Evolutionary conservation across 2,329 filamentous ascomycete species (phyloP), one percentile per base, ranked within the genome.

Genomic region (Neofusicoccum parvum): DNA sequence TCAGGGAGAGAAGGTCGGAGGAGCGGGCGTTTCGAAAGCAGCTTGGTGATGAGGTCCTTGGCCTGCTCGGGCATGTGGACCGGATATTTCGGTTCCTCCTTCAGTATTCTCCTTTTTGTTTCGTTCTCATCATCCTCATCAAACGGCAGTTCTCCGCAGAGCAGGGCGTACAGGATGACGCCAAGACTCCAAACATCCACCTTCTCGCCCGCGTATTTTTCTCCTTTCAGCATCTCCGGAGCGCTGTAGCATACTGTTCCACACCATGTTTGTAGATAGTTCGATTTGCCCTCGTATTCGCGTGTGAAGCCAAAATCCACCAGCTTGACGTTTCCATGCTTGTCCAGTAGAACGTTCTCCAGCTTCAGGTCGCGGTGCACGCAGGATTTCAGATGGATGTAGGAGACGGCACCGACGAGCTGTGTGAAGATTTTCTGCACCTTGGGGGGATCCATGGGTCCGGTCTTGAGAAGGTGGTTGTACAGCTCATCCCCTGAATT

Each of bases 271-370:
- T 98, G 94, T 64, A 99, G 81, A 74, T 98, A 94, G 76, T 94
- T 98, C 36, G 92, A 87, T 72, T 96, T 93, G 67, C 94, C 94
- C 78, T 97, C 93, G 77, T 99, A 99, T 80, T 99, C 95, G 70
- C 95, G 86, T 11, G 95, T 99, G 75, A 99, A 99, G 17, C 95
- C 95, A 81, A 99, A 99, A 77, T 99, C 95, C 70, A 96, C 94
- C 67, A 99, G 82, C 80, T 99, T 99, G 71, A 99, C 95, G 74
- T 98, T 97, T 75, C 96, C 94, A 75, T 97, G 86, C 78, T 96
- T 98, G 81, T 99, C 95, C 70, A 99, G 86, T 51, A 99, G 82
- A 66, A 99, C 97, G 74, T 96, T 96, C 76, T 99, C 95, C 73
- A 99, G 85, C 79, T 99, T 99, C 64, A 99, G 82, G 76, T 99